Evolutionary conservation across 768 basidiomycete genomes (phyloP).

Genomic region (Chalciporus pseudorubinellus): DNA sequence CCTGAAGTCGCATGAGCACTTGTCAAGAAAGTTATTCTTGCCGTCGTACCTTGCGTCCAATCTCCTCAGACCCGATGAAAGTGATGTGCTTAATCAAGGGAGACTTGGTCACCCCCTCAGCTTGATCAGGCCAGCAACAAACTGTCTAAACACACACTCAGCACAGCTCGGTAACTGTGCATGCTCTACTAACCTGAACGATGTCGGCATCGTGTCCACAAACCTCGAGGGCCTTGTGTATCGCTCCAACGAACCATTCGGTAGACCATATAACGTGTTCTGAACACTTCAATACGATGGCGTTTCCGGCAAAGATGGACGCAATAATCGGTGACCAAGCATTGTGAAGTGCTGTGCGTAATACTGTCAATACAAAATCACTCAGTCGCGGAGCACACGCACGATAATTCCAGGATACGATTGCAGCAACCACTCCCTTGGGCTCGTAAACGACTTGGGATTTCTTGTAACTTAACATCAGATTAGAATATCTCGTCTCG

Average conservation of each 20-base stretch:
- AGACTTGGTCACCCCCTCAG: slow-evolving; percentile 74
- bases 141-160: slow-evolving; percentile 51
- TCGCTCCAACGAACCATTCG: slow-evolving; percentile 74
- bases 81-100: slow-evolving; percentile 89
- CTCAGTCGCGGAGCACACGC: slow-evolving; percentile 19
- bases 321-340: slow-evolving; percentile 92
- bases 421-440: slow-evolving; percentile 86
- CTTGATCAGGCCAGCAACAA: slow-evolving; percentile 86
- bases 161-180: background rate
- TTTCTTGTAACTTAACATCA: slow-evolving; percentile 73
- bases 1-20: slow-evolving; percentile 38
- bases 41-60: slow-evolving; percentile 64
- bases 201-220: slow-evolving; percentile 87
- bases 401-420: slow-evolving; percentile 98
- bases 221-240: slow-evolving; percentile 69
- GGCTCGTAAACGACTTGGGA: slow-evolving; percentile 85
- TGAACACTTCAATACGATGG: slow-evolving; percentile 86
- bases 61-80: slow-evolving; percentile 81
- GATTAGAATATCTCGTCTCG: slow-evolving; percentile 62
- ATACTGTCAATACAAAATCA: background rate
- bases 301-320: slow-evolving; percentile 87
- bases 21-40: background rate
- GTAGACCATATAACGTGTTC: slow-evolving; percentile 94
- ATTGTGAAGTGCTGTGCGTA: slow-evolving; percentile 79
- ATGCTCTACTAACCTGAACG: slow-evolving; percentile 60